Base-by-base conservation (phyloP, 108 stramenopile genomes). In the Skeletonema tropicum region DNA sequence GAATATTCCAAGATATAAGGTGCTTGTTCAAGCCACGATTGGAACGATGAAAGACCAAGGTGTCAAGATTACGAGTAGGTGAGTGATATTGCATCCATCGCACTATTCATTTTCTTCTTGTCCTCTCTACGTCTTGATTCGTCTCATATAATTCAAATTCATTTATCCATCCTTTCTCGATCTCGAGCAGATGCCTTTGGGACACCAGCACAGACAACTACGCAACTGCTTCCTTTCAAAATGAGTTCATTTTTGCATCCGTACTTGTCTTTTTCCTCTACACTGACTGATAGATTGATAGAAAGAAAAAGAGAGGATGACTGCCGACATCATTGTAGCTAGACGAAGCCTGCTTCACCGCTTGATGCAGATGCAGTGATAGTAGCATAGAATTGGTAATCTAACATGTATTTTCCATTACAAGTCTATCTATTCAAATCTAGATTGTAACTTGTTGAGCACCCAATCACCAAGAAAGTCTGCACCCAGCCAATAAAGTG, bases 401-500 rank as follows among this genome's bases (percentile, higher is more conserved):
- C 52, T 55, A 55, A 5, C 11, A 1, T 3, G 15, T 3, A 25
- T 23, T 55, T 25, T n/a, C 42, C 2, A 23, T 11, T 2, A 12
- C 38, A 39, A 11, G 9, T 12, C 10, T 39, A n/a, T 23, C 7
- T 55, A 55, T 23, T 21, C 52, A 55, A 55, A 55, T n/a, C 52
- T 55, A 55, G 9, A 0, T 9, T 39, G 17, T 2, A 80, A 70
- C 41, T 73, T 75, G 7, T 78, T 70, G 0, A 67, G 57, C 5
- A 87, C 45, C 83, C 83, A 87, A 32, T 82, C 26, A 10, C 86
- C 57, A 63, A 87, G 74, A 57, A 63, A 83, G 32, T 85, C 76
- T 55, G 84, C 83, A 0, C 94, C 94, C 71, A 89, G 48, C 94
- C 94, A 94, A 73, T 94, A 85, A 68, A 94, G 67, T 25, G 91